Evolutionary conservation across 2,329 filamentous ascomycete species (phyloP).

Genomic region (Akanthomyces uredinophilus): DNA sequence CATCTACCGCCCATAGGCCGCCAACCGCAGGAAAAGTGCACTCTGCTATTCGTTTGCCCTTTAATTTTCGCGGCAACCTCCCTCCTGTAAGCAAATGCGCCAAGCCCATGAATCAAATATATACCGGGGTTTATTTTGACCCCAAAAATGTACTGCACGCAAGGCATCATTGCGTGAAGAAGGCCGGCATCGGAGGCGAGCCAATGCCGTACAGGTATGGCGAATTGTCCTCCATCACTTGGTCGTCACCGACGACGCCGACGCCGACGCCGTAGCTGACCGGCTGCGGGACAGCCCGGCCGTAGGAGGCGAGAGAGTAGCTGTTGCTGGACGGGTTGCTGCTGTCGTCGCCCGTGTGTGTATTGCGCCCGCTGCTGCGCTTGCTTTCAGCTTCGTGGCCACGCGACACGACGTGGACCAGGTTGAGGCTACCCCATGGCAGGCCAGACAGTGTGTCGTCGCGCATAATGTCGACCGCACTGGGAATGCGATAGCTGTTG

Average conservation of each 20-base stretch:
- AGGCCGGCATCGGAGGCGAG: slow-evolving; percentile 10
- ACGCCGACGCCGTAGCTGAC: slow-evolving; percentile 30
- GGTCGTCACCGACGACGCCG: slow-evolving; percentile 29
- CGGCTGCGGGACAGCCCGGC: slow-evolving; percentile 23
- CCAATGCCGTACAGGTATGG: slow-evolving; percentile 25
- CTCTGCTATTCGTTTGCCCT: neutral
- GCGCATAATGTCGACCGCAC: slow-evolving; percentile 48
- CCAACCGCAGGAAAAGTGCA: neutral
- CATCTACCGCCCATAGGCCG: neutral
- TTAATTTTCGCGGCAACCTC: neutral
- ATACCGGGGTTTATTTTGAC: neutral
- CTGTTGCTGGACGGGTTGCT: slow-evolving; percentile 23
- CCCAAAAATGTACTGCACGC: neutral
- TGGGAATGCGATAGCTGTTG: slow-evolving; percentile 58
- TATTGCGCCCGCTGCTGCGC: slow-evolving; percentile 32
- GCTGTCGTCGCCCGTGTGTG: slow-evolving; percentile 31
- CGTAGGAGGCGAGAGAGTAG: slow-evolving; percentile 18
- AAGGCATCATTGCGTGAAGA: neutral
- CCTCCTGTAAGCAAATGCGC: neutral
- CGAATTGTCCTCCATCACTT: slow-evolving; percentile 26
- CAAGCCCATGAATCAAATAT: neutral
- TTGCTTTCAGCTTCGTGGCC: slow-evolving; percentile 46
- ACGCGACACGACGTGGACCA: slow-evolving; percentile 48
- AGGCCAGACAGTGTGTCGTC: slow-evolving; percentile 56
- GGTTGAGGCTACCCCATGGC: slow-evolving; percentile 66